phyloP scores from a whole-genome alignment of 1,284 basidiomycete species.

The Marasmius fiardii region DNA sequence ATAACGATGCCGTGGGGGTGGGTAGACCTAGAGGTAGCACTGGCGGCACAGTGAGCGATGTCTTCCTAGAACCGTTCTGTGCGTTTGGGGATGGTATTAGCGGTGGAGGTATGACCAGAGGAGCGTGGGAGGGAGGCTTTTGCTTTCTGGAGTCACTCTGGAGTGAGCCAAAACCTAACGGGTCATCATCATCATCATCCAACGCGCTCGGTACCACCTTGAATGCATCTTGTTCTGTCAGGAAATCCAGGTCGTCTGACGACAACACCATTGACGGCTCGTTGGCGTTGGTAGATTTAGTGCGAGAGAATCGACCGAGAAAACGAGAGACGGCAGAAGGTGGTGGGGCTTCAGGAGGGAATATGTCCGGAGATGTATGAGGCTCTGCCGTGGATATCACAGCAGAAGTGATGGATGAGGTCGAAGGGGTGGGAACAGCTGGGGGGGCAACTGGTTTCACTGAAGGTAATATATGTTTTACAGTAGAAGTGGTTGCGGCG shows the following conservation, averaged over 20 bases:
- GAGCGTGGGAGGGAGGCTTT: conserved; percentile 46
- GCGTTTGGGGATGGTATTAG: neutral
- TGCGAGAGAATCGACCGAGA: conserved; percentile 62
- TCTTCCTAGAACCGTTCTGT: neutral
- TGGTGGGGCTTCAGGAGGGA: conserved; percentile 18
- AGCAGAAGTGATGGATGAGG: conserved; percentile 7
- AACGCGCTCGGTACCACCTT: conserved; percentile 29
- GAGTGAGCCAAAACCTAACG: neutral
- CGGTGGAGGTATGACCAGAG: conserved; percentile 20
- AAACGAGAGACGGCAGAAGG: conserved; percentile 71
- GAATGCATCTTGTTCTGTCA: conserved; percentile 65
- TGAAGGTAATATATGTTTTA: conserved; percentile 10
- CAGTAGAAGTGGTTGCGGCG: conserved; percentile 10
- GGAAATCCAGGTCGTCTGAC: conserved; percentile 68
- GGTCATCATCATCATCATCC: conserved; percentile 34
- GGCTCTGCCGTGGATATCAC: conserved; percentile 16
- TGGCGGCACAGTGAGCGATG: neutral
- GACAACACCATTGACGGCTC: conserved; percentile 57
- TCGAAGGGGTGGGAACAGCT: conserved; percentile 18
- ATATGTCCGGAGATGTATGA: conserved; percentile 16
- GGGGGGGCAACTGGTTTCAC: conserved; percentile 10
- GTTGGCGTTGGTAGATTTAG: conserved; percentile 32
- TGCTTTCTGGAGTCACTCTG: conserved; percentile 38
- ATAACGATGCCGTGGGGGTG: neutral
- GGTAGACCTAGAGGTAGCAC: neutral